Base-by-base conservation (phyloP, 345 rosid species). In the Euphorbia pulcherrima region DNA sequence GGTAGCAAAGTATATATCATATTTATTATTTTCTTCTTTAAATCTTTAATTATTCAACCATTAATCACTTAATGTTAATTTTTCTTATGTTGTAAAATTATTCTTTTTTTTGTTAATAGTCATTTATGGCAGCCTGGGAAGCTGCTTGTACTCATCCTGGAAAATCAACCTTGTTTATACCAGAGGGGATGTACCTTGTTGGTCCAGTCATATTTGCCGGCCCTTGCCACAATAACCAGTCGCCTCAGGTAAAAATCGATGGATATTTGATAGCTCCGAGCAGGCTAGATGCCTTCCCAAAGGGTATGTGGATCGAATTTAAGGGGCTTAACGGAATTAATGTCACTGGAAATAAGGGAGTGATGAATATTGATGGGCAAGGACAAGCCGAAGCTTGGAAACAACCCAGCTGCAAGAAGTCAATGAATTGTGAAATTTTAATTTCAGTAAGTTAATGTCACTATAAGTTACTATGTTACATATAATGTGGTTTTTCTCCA, bases 301-400 rank as follows among this genome's bases (percentile, higher is more conserved):
- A 60, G 30, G 5, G 48, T 1, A 2, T 57, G 21, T 85, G 89
- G 87, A 79, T 85, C 0, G 67, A 68, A 40, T 85, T 81, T 53
- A 64, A 40, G 21, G 21, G 78, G 17, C 54, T 83, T 65, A 41
- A 27, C 0, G 72, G 82, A 27, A 18, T 81, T 54, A 68, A 11
- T 35, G 40, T 85, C 27, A 74, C 65, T 0, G 85, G 85, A 21
- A 68, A 51, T 51, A 11, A 28, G 6, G 51, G 58, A 26, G 26
- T 12, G 8, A 53, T 72, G 4, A 72, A 33, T 18, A 20, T 83
- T 13, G 86, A 86, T 63, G 88, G 74, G 11, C 80, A 79, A 56
- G 86, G 86, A 56, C 78, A 56, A 41, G 69, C 57, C 8, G 81
- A 79, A 54, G 81, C 88, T 50, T 84, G 86, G 88, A 72, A 72